Evolutionary conservation across 805 yeast species (phyloP).

Genomic region (Cyberlindnera petersonii): DNA sequence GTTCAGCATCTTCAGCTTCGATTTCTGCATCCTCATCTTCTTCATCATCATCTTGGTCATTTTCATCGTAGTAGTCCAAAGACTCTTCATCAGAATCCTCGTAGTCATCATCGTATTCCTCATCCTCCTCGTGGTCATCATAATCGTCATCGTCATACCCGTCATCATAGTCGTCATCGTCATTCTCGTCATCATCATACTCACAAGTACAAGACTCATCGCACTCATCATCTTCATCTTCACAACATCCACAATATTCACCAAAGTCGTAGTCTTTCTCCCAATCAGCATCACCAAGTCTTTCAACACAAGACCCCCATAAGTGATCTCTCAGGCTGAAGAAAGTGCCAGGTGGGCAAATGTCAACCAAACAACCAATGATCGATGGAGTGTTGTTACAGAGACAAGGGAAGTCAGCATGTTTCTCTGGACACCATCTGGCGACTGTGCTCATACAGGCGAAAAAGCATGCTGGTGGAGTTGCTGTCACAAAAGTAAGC

Average conservation of each 20-base stretch:
- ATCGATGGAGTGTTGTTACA: constrained; percentile 37
- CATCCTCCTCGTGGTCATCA: constrained; percentile 26
- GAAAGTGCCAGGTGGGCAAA: constrained; percentile 41
- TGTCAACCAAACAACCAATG: constrained; percentile 42
- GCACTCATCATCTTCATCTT: constrained; percentile 8
- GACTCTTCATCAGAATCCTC: constrained; percentile 12
- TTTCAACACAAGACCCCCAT: constrained; percentile 41
- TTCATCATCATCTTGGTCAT: constrained; percentile 9
- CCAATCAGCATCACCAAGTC: constrained; percentile 11
- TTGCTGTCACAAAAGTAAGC: constrained; percentile 24
- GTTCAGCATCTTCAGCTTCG: constrained; percentile 9
- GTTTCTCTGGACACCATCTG: constrained; percentile 31
- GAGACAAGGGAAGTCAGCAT: constrained; percentile 37
- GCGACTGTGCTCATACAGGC: constrained; percentile 39
- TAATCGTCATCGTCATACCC: constrained; percentile 22
- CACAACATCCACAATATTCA: constrained; percentile 5
- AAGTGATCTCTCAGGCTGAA: constrained; percentile 45
- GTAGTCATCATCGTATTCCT: constrained; percentile 20
- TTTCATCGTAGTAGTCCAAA: constrained; percentile 24
- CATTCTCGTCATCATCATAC: constrained; percentile 8
- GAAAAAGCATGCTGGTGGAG: constrained; percentile 51
- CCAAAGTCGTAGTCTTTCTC: constrained; percentile 10
- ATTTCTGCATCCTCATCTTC: constrained; percentile 17
- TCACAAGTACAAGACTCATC: constrained; percentile 11
- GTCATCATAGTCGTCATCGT: constrained; percentile 11